Percentiles rank a stretch among this genome's conserved stretches.
phyloP scores from a whole-genome alignment of 345 rosid species.

The Cardiospermum halicacabum region DNA sequence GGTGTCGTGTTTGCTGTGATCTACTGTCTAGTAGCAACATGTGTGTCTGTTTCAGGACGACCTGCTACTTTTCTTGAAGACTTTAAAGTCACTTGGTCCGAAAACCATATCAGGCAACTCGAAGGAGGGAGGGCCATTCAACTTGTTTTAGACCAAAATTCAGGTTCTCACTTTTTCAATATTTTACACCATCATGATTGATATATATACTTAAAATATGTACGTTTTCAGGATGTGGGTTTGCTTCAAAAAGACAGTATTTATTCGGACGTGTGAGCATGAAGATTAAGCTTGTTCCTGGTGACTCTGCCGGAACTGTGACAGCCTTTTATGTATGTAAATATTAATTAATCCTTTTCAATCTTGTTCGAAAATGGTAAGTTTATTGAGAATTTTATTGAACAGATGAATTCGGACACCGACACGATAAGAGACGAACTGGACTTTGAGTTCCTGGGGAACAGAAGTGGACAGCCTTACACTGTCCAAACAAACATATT shows the following conservation, averaged over 20 bases:
- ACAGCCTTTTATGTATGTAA: slow-evolving; percentile 81
- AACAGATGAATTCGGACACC: slow-evolving; percentile 86
- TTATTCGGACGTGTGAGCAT: slow-evolving; percentile 83
- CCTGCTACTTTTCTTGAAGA: slow-evolving; percentile 62
- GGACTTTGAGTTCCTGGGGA: slow-evolving; percentile 93
- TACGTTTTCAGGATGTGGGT: slow-evolving; percentile 70
- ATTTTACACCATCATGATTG: slow-evolving; percentile 6
- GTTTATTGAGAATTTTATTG: no score
- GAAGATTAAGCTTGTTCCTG: slow-evolving; percentile 87
- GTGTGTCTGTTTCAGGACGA: slow-evolving; percentile 35
- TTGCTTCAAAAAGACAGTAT: slow-evolving; percentile 72
- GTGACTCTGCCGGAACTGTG: slow-evolving; percentile 99
- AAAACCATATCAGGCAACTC: slow-evolving; percentile 61
- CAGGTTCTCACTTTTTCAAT: slow-evolving; percentile 48
- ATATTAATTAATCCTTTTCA: not conserved
- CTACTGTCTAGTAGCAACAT: slow-evolving; percentile 23
- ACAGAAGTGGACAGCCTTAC: slow-evolving; percentile 80
- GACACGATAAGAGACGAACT: slow-evolving; percentile 62
- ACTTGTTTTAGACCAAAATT: slow-evolving; percentile 69
- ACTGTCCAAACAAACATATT: slow-evolving; percentile 88
- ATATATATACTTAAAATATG: not conserved
- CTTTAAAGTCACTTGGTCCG: slow-evolving; percentile 68
- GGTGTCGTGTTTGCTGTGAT: slow-evolving; percentile 16
- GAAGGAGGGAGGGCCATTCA: slow-evolving; percentile 75
- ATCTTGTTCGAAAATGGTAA: no score